Percentiles rank a stretch among this genome's conserved stretches.
These are phyloP conservation scores for Lachancea thermotolerans DNA, from an alignment of 805 yeast genomes.

Conservation along the genomic window DNA sequence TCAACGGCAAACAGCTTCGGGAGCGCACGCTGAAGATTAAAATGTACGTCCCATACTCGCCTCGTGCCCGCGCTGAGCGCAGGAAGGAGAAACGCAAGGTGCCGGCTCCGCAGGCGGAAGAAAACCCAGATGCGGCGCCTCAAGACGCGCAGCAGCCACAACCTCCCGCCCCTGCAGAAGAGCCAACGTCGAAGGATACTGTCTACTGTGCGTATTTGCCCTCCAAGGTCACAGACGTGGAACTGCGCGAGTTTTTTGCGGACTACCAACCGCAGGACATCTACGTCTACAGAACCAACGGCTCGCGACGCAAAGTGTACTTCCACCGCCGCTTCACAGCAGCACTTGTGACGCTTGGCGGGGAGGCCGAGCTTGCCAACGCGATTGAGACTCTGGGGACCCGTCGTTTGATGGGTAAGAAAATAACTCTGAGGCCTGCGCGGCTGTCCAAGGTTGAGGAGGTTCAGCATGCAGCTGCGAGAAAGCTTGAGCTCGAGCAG, in stretches of 20 bases:
- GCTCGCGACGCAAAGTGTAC: constrained; percentile 18
- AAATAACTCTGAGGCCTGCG: constrained; percentile 36
- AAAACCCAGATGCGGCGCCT: not conserved
- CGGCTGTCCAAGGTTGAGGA: constrained; percentile 38
- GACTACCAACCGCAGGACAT: constrained; percentile 42
- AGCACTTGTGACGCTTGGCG: constrained; percentile 46
- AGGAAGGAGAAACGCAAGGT: not conserved
- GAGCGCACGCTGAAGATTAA: constrained; percentile 37
- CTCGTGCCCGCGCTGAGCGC: constrained; percentile 17
- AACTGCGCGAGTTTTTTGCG: constrained; percentile 39
- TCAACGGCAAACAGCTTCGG: constrained; percentile 53
- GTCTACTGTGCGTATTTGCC: constrained; percentile 40
- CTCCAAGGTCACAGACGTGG: constrained; percentile 37
- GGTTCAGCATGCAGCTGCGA: constrained; percentile 35
- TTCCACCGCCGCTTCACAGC: constrained; percentile 36
- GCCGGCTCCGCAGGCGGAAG: not conserved
- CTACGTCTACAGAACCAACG: constrained; percentile 39
- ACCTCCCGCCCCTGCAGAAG: constrained; percentile 1
- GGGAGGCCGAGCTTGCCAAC: constrained; percentile 36
- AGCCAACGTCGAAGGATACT: constrained; percentile 37
- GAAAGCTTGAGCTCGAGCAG: constrained; percentile 12
- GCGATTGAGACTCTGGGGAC: constrained; percentile 38
- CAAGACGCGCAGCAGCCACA: not conserved
- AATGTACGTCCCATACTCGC: constrained; percentile 39
- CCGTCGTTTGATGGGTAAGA: constrained; percentile 34